phyloP scores from a whole-genome alignment of 2,329 filamentous ascomycete species.

The Aspergillus candidus region DNA sequence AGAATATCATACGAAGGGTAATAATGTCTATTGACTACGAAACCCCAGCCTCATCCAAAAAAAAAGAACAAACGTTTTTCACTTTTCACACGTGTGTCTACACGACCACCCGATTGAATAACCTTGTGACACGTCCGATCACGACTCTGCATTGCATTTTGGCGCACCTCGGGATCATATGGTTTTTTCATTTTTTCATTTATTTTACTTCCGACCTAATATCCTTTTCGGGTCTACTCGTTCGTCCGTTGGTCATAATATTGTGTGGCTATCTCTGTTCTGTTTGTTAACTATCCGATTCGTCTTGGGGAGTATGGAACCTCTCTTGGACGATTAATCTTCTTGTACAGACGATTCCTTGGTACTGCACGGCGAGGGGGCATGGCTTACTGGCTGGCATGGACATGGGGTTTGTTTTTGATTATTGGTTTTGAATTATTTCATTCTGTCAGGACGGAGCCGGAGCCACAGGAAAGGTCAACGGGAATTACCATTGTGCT shows the following conservation, averaged over 20 bases:
- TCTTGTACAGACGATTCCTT: conserved; percentile 28
- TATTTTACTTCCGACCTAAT: conserved; percentile 17
- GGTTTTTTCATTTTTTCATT: not conserved
- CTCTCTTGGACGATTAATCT: conserved; percentile 22
- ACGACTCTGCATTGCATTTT: conserved; percentile 36
- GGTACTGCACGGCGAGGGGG: conserved; percentile 11
- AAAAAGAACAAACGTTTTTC: too few species aligned
- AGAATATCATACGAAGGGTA: conserved; percentile 7
- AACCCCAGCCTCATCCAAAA: conserved; percentile 7
- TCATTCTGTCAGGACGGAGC: conserved; percentile 6
- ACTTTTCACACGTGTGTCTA: conserved; percentile 7
- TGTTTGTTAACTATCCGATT: conserved; percentile 18
- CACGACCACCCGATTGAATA: conserved; percentile 16
- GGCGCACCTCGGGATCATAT: conserved; percentile 30
- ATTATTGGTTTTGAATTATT: conserved; percentile 6
- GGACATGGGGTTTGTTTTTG: conserved; percentile 12
- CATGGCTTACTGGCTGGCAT: conserved; percentile 12
- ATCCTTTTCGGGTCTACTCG: conserved; percentile 14
- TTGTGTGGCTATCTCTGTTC: conserved; percentile 27
- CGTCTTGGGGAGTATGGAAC: conserved; percentile 10
- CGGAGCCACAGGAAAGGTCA: conserved; percentile 9
- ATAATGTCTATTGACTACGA: conserved; percentile 17
- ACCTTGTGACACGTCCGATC: conserved; percentile 31
- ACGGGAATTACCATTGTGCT: conserved; percentile 14
- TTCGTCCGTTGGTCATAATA: conserved; percentile 18